Percentiles rank a stretch among this genome's conserved stretches.
These are phyloP conservation scores for Nakaseomyces sp. DNA, from an alignment of 1,139 yeast species.

Conservation along the genomic window DNA sequence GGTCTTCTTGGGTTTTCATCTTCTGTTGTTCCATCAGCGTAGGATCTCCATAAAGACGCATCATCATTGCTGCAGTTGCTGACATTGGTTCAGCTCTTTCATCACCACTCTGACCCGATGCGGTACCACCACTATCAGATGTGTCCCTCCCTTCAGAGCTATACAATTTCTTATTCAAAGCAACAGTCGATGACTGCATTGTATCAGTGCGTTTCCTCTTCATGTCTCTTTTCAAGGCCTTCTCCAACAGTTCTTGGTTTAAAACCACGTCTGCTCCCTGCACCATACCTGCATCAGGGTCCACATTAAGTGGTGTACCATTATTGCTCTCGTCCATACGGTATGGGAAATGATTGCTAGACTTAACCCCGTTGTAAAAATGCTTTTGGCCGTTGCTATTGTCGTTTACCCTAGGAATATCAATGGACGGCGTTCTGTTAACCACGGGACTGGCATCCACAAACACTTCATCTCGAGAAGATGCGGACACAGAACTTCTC, in stretches of 20 bases:
- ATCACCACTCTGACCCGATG: constrained; percentile 4
- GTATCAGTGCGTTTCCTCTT: constrained; percentile 20
- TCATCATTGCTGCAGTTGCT: constrained; percentile 17
- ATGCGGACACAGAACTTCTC: constrained; percentile 9
- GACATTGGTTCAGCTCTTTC: constrained; percentile 9
- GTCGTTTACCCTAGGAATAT: constrained; percentile 4
- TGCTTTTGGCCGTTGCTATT: neutral
- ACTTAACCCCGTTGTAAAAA: constrained; percentile 5
- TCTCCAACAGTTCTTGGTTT: constrained; percentile 20
- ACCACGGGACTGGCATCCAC: constrained; percentile 6
- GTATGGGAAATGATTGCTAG: neutral
- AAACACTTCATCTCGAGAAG: constrained; percentile 4
- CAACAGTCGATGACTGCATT: constrained; percentile 5
- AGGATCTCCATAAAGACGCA: constrained; percentile 14
- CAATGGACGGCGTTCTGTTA: constrained; percentile 7
- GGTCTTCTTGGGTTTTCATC: constrained; percentile 5
- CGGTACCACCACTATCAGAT: constrained; percentile 3
- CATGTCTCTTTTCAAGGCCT: constrained; percentile 21
- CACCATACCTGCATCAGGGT: constrained; percentile 18
- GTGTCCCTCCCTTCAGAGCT: neutral
- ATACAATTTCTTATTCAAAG: constrained; percentile 5
- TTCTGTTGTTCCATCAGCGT: constrained; percentile 10
- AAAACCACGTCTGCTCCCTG: constrained; percentile 23
- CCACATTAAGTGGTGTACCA: constrained; percentile 6
- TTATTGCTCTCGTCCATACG: neutral